These are phyloP conservation scores for Ogataea thermomethanolica DNA, from an alignment of 805 yeast species.

Conservation along the genomic window DNA sequence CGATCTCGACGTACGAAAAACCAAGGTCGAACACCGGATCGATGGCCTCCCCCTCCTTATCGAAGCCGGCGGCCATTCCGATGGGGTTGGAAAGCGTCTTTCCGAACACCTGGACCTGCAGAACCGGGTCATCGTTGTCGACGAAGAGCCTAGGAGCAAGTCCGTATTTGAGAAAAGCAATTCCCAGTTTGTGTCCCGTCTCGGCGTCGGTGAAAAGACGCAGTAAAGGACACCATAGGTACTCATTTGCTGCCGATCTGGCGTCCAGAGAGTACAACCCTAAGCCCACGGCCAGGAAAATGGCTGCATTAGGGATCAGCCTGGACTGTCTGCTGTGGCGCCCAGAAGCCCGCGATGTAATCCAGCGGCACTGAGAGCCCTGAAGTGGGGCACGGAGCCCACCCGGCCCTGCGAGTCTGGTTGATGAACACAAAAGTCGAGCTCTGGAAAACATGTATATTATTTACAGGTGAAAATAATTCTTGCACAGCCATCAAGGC, in stretches of 20 bases:
- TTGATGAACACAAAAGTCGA: background rate
- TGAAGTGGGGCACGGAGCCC: background rate
- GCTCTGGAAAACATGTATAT: constrained; percentile 3
- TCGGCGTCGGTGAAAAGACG: constrained; percentile 78
- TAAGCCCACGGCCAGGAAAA: constrained; percentile 24
- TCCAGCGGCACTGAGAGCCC: background rate
- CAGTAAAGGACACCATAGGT: constrained; percentile 71
- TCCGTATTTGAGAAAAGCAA: constrained; percentile 65
- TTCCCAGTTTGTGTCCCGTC: constrained; percentile 75
- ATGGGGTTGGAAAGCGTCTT: constrained; percentile 66
- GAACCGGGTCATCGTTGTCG: constrained; percentile 48
- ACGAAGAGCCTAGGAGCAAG: constrained; percentile 57
- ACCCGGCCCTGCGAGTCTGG: background rate
- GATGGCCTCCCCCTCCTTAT: constrained; percentile 88
- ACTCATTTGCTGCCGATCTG: constrained; percentile 79
- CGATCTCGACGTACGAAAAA: constrained; percentile 87
- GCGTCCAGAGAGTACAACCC: constrained; percentile 69
- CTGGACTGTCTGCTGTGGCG: constrained; percentile 8
- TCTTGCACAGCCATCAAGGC: constrained; percentile 1
- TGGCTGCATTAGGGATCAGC: constrained; percentile 15
- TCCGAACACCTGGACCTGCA: constrained; percentile 65
- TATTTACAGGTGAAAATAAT: background rate
- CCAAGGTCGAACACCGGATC: constrained; percentile 77
- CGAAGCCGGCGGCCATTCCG: constrained; percentile 95
- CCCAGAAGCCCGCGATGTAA: background rate